A percentile compares a stretch with the other conserved stretches of the same genome.
Conservation (phyloP, 169 alveolate species). For the Plasmodium inui region DNA sequence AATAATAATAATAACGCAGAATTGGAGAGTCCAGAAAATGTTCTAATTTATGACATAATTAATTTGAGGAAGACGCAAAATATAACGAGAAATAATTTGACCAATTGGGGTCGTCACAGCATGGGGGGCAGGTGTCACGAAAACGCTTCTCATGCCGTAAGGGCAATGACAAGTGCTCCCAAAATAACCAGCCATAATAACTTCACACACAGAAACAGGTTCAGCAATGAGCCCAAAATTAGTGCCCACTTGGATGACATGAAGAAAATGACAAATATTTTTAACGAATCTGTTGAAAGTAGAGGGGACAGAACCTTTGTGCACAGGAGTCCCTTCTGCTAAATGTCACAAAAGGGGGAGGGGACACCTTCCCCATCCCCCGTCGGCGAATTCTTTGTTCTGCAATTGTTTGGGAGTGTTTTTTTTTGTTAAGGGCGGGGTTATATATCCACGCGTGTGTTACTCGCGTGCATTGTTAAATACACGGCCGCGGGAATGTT, state of each 20-base stretch:
- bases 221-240: not conserved
- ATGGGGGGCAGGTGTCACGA: not conserved
- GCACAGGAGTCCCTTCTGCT: conserved; percentile 35
- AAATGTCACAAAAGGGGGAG: not conserved
- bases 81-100: not conserved
- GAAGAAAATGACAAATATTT: conserved; percentile 27
- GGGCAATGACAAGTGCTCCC: not conserved
- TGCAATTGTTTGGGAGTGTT: not conserved
- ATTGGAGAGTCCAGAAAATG: not conserved
- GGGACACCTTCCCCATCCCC: not conserved
- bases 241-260: not conserved
- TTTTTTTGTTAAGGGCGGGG: not conserved
- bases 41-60: not conserved
- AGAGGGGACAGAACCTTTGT: conserved; percentile 10
- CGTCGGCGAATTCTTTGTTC: not conserved
- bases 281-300: conserved; percentile 26
- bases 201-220: not conserved
- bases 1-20: conserved; percentile 6
- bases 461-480: not conserved
- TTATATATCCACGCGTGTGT: not conserved
- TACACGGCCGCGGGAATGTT: not conserved
- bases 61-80: not conserved
- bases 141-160: not conserved
- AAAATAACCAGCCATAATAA: not conserved
- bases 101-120: not conserved